Conservation (phyloP, 192 early-diverging fungal genomes). For the Linnemannia exigua region DNA sequence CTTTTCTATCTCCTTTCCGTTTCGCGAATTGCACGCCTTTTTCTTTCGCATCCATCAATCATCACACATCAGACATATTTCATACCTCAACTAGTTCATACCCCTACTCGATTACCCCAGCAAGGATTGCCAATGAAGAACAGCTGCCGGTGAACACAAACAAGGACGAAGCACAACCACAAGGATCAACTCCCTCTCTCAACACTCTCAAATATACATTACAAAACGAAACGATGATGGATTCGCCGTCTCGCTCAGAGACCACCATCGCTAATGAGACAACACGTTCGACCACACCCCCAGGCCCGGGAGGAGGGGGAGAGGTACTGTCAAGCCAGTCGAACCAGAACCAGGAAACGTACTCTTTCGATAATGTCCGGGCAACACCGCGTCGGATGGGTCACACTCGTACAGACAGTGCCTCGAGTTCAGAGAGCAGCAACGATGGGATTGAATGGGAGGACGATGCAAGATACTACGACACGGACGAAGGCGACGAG, state of each 20-base stretch:
- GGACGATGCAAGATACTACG: slow-evolving; percentile 4
- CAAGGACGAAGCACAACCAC: background rate
- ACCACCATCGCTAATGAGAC: background rate
- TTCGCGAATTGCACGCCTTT: background rate
- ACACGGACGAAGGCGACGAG: background rate
- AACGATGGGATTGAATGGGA: slow-evolving; percentile 49
- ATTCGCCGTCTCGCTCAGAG: background rate
- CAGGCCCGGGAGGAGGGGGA: background rate
- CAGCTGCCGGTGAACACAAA: slow-evolving; percentile 4
- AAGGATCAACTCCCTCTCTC: background rate
- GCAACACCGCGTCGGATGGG: slow-evolving; percentile 5
- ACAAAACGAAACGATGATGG: slow-evolving; percentile 6
- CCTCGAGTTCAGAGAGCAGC: slow-evolving; percentile 26
- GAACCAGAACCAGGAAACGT: background rate
- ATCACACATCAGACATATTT: background rate
- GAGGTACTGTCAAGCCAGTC: background rate
- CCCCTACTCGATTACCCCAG: background rate
- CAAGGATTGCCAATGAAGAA: slow-evolving; percentile 12
- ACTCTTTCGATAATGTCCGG: background rate
- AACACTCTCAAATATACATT: no score
- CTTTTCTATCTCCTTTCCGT: background rate
- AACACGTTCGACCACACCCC: background rate
- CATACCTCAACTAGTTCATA: background rate
- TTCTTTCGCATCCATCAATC: background rate
- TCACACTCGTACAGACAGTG: background rate